phyloP scores from a whole-genome alignment of 2,329 filamentous ascomycete species.

The Dendryphion nanum region DNA sequence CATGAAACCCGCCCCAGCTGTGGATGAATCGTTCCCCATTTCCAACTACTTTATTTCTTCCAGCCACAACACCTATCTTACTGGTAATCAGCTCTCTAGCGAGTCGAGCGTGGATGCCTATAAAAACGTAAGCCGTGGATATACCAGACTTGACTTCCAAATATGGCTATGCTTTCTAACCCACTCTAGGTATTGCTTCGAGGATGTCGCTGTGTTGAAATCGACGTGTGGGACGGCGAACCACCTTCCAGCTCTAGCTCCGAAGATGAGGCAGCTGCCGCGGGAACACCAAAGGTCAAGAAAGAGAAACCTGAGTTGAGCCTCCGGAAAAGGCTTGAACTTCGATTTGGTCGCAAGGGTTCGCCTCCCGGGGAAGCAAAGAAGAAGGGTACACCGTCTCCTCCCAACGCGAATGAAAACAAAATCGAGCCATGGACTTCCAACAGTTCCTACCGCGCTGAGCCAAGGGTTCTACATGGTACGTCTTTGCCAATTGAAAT shows the following conservation, averaged over 20 bases:
- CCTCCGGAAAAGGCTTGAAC: conserved; percentile 36
- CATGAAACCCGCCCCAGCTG: conserved; percentile 41
- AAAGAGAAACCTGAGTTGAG: conserved; percentile 27
- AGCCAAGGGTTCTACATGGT: conserved; percentile 82
- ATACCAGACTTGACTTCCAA: too few species aligned
- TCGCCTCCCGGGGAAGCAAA: conserved; percentile 19
- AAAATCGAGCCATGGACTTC: conserved; percentile 32
- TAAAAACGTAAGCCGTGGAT: conserved; percentile 58
- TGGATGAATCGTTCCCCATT: conserved; percentile 66
- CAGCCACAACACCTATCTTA: conserved; percentile 91
- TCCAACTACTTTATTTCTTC: conserved; percentile 93
- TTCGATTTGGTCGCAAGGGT: conserved; percentile 30
- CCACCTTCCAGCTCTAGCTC: conserved; percentile 42
- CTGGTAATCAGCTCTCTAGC: conserved; percentile 80
- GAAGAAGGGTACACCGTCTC: conserved; percentile 9
- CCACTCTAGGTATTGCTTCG: conserved; percentile 62
- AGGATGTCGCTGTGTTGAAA: conserved; percentile 87
- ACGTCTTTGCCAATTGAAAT: too few species aligned
- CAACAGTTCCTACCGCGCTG: conserved; percentile 41
- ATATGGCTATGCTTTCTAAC: conserved; percentile 3
- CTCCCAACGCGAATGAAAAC: conserved; percentile 12
- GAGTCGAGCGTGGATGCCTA: conserved; percentile 77
- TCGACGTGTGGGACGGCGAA: conserved; percentile 88
- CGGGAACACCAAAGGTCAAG: conserved; percentile 16
- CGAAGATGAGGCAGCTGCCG: conserved; percentile 27